Percentiles rank a stretch among this genome's conserved stretches.
Evolutionary conservation across 768 basidiomycete genomes (phyloP).

Genomic region (Suillus bovinus): DNA sequence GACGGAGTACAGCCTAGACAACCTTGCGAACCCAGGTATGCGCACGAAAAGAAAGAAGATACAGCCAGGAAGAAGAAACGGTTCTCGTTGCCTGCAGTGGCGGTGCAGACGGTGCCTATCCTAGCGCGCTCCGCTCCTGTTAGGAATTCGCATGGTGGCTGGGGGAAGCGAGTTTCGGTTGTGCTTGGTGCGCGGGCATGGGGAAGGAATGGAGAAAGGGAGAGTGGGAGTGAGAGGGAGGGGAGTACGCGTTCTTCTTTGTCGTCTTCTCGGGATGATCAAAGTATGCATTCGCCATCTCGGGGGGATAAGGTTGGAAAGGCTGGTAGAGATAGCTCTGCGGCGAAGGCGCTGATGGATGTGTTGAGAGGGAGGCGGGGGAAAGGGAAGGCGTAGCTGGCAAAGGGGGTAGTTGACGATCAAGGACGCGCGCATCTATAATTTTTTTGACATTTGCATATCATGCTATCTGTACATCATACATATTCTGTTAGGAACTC

Average conservation of each 20-base stretch:
- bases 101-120: slow-evolving; percentile 70
- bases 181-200: slow-evolving; percentile 45
- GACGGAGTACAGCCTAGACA: background rate
- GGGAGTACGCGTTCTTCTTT: background rate
- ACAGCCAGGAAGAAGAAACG: slow-evolving; percentile 64
- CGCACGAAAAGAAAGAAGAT: slow-evolving; percentile 44
- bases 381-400: background rate
- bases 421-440: background rate
- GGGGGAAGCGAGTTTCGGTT: slow-evolving; percentile 56
- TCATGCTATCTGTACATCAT: background rate
- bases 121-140: slow-evolving; percentile 50
- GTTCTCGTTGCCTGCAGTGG: slow-evolving; percentile 78
- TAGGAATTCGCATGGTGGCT: slow-evolving; percentile 19
- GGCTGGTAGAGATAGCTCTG: slow-evolving; percentile 27
- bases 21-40: background rate
- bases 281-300: background rate
- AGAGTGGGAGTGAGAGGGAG: slow-evolving; percentile 13
- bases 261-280: background rate
- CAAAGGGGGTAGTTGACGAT: background rate
- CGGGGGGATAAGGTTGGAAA: slow-evolving; percentile 17
- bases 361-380: slow-evolving; percentile 25
- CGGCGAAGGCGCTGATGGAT: slow-evolving; percentile 32
- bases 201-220: slow-evolving; percentile 22
- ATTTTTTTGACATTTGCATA: background rate
- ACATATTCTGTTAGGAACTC: too few relatives aligned